Percentiles rank a stretch among this genome's conserved stretches.
These are phyloP conservation scores for Periconia sp. DNA, from an alignment of 2,329 filamentous ascomycete genomes.

Conservation along the genomic window DNA sequence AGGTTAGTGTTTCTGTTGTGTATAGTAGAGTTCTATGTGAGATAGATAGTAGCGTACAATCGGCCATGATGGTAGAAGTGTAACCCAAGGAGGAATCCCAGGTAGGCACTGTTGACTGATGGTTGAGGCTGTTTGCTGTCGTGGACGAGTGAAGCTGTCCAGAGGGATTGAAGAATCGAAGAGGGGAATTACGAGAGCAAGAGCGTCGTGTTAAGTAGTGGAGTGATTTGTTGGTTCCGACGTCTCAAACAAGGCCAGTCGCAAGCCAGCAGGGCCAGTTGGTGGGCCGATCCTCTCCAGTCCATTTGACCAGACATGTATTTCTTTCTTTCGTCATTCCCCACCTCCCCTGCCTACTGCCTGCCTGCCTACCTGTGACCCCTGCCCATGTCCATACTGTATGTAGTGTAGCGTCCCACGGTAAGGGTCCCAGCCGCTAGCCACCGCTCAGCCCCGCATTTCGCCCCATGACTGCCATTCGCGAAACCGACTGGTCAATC, in stretches of 20 bases:
- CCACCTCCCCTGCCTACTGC: too few species aligned
- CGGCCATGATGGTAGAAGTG: background rate
- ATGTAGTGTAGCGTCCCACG: background rate
- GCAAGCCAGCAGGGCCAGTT: background rate
- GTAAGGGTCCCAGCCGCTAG: conserved; percentile 4
- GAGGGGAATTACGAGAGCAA: background rate
- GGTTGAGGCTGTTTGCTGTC: too few species aligned
- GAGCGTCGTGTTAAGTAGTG: background rate
- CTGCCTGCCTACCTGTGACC: too few species aligned
- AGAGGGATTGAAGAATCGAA: background rate
- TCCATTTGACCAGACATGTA: background rate
- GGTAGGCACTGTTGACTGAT: background rate
- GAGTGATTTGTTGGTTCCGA: background rate
- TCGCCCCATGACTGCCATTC: conserved; percentile 1
- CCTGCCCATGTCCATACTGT: too few species aligned
- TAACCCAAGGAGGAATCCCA: too few species aligned
- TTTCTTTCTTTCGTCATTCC: background rate
- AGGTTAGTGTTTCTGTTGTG: conserved; percentile 1
- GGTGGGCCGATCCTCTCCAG: background rate
- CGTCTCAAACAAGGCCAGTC: background rate
- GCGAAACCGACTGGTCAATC: too few species aligned
- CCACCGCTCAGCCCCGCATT: conserved; percentile 5
- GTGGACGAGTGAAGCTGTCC: too few species aligned
- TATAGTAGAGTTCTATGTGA: background rate
- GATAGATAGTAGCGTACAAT: background rate